These are phyloP conservation scores for Ceratocystis alfenasii DNA, from an alignment of 2,329 filamentous ascomycete species.

Conservation along the genomic window DNA sequence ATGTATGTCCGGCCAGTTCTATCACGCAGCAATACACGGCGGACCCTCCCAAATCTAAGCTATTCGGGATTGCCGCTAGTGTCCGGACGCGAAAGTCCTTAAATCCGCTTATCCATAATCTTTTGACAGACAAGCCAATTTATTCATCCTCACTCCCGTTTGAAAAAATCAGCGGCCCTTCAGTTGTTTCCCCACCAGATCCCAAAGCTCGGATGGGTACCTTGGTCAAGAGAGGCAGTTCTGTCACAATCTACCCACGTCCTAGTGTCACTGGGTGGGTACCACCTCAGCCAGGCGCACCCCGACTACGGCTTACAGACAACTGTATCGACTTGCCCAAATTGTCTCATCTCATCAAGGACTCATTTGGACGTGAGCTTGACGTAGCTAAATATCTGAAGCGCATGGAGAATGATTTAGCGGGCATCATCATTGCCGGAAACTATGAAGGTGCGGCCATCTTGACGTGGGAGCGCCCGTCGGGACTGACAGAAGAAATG, in stretches of 20 bases:
- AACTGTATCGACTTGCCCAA: conserved; percentile 70
- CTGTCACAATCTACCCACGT: conserved; percentile 70
- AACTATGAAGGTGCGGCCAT: conserved; percentile 95
- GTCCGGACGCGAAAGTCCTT: conserved; percentile 39
- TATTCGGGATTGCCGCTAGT: conserved; percentile 21
- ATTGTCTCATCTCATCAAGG: conserved; percentile 77
- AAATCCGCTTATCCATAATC: conserved; percentile 89
- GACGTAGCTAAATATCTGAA: conserved; percentile 72
- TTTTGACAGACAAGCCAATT: conserved; percentile 87
- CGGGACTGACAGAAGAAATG: conserved; percentile 43
- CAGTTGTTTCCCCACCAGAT: conserved; percentile 15
- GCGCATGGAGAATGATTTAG: conserved; percentile 68
- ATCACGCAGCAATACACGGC: conserved; percentile 25
- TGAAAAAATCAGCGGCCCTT: conserved; percentile 41
- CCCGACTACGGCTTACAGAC: conserved; percentile 61
- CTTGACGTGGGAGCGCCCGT: conserved; percentile 81
- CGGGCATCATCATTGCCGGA: conserved; percentile 86
- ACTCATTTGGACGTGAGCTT: conserved; percentile 78
- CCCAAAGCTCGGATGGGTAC: conserved; percentile 43
- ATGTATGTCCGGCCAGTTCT: conserved; percentile 31
- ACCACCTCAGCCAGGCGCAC: conserved; percentile 46
- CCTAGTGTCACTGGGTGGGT: conserved; percentile 55
- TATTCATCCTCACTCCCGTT: conserved; percentile 83
- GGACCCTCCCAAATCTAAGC: background rate
- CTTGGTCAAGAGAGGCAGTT: conserved; percentile 83